These are phyloP conservation scores for Primulina huaijiensis DNA, from an alignment of 257 asterid species.

Conservation along the genomic window DNA sequence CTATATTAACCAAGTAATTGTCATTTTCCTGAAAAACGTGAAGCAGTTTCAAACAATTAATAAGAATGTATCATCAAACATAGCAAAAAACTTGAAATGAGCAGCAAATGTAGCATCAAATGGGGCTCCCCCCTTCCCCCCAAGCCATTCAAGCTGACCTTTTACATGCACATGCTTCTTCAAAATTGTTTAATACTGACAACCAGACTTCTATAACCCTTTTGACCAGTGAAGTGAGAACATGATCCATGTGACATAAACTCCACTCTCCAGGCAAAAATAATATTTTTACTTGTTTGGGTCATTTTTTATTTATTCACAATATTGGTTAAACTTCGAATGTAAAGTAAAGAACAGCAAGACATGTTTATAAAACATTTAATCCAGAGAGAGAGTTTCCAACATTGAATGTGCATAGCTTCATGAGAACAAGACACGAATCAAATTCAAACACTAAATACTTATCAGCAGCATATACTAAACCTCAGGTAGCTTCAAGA, in stretches of 20 bases:
- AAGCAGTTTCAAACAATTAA: background rate
- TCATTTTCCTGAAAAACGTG: background rate
- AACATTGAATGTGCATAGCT: background rate
- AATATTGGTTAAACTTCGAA: background rate
- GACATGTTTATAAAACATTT: background rate
- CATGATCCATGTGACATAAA: background rate
- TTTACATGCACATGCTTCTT: conserved; percentile 26
- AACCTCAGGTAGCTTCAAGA: conserved; percentile 1
- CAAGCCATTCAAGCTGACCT: conserved; percentile 5
- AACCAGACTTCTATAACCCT: conserved; percentile 14
- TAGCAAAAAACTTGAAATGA: background rate
- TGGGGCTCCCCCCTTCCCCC: background rate
- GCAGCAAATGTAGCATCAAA: conserved; percentile 13
- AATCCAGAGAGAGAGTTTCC: background rate
- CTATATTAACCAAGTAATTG: background rate
- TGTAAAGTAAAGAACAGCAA: background rate
- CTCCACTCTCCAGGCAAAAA: conserved; percentile 1
- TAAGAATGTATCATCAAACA: background rate
- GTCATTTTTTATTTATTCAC: background rate
- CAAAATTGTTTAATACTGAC: conserved; percentile 13
- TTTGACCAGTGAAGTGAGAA: conserved; percentile 15
- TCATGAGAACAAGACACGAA: background rate
- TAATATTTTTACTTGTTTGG: background rate
- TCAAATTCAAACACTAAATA: background rate
- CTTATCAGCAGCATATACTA: background rate